Evolutionary conservation across 768 basidiomycete genomes (phyloP).

Genomic region (Mycena vulgaris): DNA sequence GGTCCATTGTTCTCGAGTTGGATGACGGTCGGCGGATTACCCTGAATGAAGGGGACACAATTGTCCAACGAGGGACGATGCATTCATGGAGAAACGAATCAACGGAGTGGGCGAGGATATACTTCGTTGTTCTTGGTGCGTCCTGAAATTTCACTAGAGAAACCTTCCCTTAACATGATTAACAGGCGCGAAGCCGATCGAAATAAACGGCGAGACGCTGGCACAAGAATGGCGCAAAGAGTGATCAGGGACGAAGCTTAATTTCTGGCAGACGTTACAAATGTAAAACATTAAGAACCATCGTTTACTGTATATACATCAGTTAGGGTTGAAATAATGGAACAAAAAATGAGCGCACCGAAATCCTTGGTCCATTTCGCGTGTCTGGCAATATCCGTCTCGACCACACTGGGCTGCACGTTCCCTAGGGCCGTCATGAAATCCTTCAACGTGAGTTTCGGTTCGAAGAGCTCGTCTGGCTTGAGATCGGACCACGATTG

Average conservation of each 20-base stretch:
- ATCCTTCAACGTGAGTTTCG: conserved; percentile 71
- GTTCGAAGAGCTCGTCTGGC: conserved; percentile 80
- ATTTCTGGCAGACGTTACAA: no score
- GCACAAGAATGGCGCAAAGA: conserved; percentile 20
- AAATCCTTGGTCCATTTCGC: conserved; percentile 75
- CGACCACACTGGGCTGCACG: conserved; percentile 81
- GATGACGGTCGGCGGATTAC: conserved; percentile 41
- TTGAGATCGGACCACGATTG: conserved; percentile 80
- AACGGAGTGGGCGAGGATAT: conserved; percentile 44
- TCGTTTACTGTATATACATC: conserved; percentile 11
- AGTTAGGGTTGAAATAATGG: not conserved
- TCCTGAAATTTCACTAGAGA: not conserved
- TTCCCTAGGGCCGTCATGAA: conserved; percentile 72
- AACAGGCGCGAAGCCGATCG: conserved; percentile 11
- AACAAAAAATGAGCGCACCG: conserved; percentile 54
- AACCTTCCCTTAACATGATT: not conserved
- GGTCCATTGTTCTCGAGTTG: conserved; percentile 39
- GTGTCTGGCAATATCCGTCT: conserved; percentile 75
- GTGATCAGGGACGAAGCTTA: no score
- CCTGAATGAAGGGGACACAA: conserved; percentile 42
- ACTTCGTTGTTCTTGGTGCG: conserved; percentile 41
- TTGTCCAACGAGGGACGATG: conserved; percentile 44
- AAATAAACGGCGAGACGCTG: conserved; percentile 17
- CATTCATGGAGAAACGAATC: conserved; percentile 45
- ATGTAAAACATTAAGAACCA: conserved; percentile 10